Conservation (phyloP, 176 grass and related monocot species). For the Aegilops tauschii region DNA sequence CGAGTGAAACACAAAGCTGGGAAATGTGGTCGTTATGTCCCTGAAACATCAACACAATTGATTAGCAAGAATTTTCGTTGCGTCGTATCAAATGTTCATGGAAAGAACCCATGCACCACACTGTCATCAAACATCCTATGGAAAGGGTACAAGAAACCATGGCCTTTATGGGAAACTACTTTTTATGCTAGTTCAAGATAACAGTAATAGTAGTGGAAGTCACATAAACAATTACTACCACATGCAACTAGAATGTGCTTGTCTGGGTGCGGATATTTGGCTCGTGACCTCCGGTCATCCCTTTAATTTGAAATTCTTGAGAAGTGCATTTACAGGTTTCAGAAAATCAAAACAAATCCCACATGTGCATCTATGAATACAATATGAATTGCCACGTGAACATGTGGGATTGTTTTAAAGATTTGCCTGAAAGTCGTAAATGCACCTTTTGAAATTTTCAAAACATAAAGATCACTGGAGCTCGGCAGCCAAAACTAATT, state of each 20-base stretch:
- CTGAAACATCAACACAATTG: conserved; percentile 38
- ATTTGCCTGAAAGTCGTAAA: neutral
- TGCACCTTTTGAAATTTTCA: neutral
- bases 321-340: neutral
- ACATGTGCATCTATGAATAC: neutral
- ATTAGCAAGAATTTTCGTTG: neutral
- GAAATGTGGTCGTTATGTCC: conserved; percentile 99
- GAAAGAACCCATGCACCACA: neutral
- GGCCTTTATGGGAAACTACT: neutral
- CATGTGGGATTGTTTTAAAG: neutral
- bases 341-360: neutral
- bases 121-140: neutral
- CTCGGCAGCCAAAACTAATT: neutral
- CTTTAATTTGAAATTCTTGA: neutral
- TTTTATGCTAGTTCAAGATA: neutral
- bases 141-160: neutral
- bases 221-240: conserved; percentile 5
- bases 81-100: conserved; percentile 12
- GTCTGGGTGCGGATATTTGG: neutral
- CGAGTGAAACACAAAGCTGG: conserved; percentile 91
- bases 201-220: neutral
- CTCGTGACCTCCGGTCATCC: neutral
- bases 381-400: neutral
- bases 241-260: neutral
- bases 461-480: neutral